Conservation (phyloP, 2,329 filamentous ascomycete species). For the Epichloe brachyelytri region DNA sequence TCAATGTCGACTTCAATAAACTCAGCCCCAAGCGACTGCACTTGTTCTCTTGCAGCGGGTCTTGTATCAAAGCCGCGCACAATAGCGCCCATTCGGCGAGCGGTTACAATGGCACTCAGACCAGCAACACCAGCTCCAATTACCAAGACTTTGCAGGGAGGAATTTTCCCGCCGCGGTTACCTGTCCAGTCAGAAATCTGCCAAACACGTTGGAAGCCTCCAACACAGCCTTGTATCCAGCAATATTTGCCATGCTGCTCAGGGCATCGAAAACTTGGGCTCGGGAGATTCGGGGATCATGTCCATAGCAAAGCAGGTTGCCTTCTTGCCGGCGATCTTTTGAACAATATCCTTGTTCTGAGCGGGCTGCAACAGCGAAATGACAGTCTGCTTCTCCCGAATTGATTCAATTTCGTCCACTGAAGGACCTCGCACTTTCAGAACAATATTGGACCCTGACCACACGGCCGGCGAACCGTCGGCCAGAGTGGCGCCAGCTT, state of each 20-base stretch:
- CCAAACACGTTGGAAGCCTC: conserved; percentile 86
- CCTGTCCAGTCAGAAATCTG: conserved; percentile 77
- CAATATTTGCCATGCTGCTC: conserved; percentile 89
- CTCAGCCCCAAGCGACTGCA: conserved; percentile 79
- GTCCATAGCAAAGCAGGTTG: conserved; percentile 81
- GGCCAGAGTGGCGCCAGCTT: conserved; percentile 66
- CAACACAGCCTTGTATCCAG: conserved; percentile 82
- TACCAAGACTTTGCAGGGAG: conserved; percentile 78
- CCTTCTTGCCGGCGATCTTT: conserved; percentile 54
- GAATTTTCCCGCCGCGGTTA: conserved; percentile 81
- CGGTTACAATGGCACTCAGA: conserved; percentile 76
- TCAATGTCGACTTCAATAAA: conserved; percentile 78
- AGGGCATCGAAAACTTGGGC: conserved; percentile 82
- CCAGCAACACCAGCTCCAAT: conserved; percentile 86
- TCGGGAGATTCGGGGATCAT: conserved; percentile 78
- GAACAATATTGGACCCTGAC: conserved; percentile 61
- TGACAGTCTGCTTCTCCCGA: conserved; percentile 57
- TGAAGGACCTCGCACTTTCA: conserved; percentile 71
- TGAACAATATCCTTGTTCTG: conserved; percentile 69
- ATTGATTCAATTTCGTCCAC: conserved; percentile 56
- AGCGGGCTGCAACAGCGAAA: conserved; percentile 72
- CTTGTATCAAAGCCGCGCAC: conserved; percentile 87
- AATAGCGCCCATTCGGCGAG: conserved; percentile 75
- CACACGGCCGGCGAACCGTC: conserved; percentile 56
- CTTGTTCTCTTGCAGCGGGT: conserved; percentile 75